These are phyloP conservation scores for Berkeleyomyces rouxiae DNA, from an alignment of 2,329 filamentous ascomycete genomes.

Conservation along the genomic window DNA sequence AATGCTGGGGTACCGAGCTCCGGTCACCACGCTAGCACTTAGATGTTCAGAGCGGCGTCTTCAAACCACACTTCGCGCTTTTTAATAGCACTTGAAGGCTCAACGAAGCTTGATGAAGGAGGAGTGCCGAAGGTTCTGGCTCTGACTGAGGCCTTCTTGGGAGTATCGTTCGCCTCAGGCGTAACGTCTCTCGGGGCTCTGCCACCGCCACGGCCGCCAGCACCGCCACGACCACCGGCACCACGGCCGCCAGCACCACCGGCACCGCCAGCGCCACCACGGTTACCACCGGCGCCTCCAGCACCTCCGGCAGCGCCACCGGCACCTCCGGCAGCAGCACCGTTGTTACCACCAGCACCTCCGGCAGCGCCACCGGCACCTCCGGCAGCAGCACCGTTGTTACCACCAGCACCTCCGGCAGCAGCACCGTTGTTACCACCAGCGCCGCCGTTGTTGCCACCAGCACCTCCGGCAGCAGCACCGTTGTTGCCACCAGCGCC, in stretches of 20 bases:
- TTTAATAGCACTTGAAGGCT: not conserved
- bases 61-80: not conserved
- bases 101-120: not conserved
- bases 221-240: slow-evolving; percentile 27
- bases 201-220: not conserved
- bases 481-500: slow-evolving; percentile 12
- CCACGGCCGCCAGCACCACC: slow-evolving; percentile 20
- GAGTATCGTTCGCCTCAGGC: not conserved
- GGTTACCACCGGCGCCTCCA: too few relatives aligned
- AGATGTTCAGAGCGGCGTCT: not conserved
- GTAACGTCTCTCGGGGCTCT: not conserved
- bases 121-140: not conserved
- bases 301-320: slow-evolving; percentile 8
- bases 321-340: too few relatives aligned
- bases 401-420: not conserved
- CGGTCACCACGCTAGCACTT: not conserved
- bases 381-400: slow-evolving; percentile 1
- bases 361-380: slow-evolving; percentile 11
- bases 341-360: not conserved
- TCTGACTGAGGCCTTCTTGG: not conserved
- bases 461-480: too few relatives aligned
- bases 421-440: slow-evolving; percentile 26
- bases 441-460: slow-evolving; percentile 23
- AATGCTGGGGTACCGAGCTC: not conserved
- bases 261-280: slow-evolving; percentile 17